Evolutionary conservation across 495 filamentous ascomycete genomes (phyloP).

Genomic region (Haplographium delicatum): DNA sequence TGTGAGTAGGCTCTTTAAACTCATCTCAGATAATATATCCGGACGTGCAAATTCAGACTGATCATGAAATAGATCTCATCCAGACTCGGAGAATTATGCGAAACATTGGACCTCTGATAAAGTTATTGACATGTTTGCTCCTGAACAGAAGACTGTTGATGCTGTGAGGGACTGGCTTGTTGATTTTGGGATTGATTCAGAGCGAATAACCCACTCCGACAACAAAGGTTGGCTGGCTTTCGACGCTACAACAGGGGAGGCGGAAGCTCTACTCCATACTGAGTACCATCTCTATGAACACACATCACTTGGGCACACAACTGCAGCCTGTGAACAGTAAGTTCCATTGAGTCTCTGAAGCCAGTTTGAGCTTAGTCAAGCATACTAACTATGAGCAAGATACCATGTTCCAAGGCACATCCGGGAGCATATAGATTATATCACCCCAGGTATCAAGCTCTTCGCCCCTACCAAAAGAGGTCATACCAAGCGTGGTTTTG

Average conservation of each 20-base stretch:
- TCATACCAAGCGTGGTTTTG: constrained; percentile 1
- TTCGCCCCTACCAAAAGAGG: constrained; percentile 6
- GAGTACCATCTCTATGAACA: constrained; percentile 55
- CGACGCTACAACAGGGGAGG: constrained; percentile 45
- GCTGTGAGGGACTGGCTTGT: constrained; percentile 42
- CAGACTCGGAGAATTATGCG: constrained; percentile 42
- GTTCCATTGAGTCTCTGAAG: too few relatives aligned
- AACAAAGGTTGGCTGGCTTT: constrained; percentile 45
- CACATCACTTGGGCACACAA: constrained; percentile 31
- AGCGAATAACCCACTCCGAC: constrained; percentile 42
- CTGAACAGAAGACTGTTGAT: constrained; percentile 34
- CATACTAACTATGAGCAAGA: constrained; percentile 15
- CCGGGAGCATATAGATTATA: constrained; percentile 19
- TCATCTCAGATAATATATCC: neutral
- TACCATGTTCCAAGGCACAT: constrained; percentile 19
- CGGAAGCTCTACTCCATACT: constrained; percentile 50
- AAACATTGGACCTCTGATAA: constrained; percentile 39
- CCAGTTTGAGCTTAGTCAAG: constrained; percentile 16
- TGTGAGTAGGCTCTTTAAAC: constrained; percentile 19
- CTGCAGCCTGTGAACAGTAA: constrained; percentile 15
- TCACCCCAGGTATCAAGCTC: constrained; percentile 23
- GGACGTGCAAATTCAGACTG: neutral
- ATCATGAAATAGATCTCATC: constrained; percentile 11
- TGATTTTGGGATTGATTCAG: constrained; percentile 40
- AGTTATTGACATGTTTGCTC: constrained; percentile 42